Percentiles rank a stretch among this genome's conserved stretches.
These are phyloP conservation scores for Penicillium sp. DNA, from an alignment of 2,329 filamentous ascomycete species.

Conservation along the genomic window DNA sequence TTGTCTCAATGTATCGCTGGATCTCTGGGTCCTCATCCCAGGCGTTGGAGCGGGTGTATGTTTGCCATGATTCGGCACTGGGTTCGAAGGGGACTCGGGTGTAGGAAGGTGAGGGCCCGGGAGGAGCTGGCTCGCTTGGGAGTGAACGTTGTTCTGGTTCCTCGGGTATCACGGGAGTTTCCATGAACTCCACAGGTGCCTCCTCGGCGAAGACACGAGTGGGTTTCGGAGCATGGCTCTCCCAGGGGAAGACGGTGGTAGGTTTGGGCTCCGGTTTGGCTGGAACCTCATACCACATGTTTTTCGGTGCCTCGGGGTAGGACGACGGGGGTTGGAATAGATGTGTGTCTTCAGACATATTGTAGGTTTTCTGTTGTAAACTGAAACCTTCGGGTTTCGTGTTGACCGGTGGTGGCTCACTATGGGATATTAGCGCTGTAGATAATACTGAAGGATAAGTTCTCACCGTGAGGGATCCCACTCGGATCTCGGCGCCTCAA, in stretches of 20 bases:
- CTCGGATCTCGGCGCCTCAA: conserved; percentile 57
- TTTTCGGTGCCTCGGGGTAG: conserved; percentile 78
- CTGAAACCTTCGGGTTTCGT: conserved; percentile 83
- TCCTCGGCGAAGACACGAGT: conserved; percentile 49
- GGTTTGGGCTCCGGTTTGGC: conserved; percentile 57
- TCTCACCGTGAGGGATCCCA: conserved; percentile 63
- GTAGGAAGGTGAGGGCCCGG: conserved; percentile 1
- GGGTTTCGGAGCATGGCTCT: conserved; percentile 62
- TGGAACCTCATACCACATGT: conserved; percentile 87
- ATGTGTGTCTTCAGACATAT: conserved; percentile 73
- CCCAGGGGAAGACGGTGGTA: conserved; percentile 87
- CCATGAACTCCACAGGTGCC: background rate
- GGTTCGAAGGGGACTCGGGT: conserved; percentile 13
- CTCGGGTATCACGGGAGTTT: background rate
- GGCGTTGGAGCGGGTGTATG: conserved; percentile 75
- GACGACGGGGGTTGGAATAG: conserved; percentile 73
- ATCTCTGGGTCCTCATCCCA: conserved; percentile 94
- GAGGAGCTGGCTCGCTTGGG: background rate
- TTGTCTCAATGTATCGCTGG: conserved; percentile 75
- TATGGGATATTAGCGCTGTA: conserved; percentile 37
- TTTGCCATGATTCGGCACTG: conserved; percentile 62
- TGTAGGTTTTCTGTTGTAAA: conserved; percentile 74
- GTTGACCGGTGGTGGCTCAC: conserved; percentile 59
- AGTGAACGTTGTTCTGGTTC: background rate
- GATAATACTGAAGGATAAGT: background rate